phyloP scores from a whole-genome alignment of 495 filamentous ascomycete genomes.

The Zalerion maritima region DNA sequence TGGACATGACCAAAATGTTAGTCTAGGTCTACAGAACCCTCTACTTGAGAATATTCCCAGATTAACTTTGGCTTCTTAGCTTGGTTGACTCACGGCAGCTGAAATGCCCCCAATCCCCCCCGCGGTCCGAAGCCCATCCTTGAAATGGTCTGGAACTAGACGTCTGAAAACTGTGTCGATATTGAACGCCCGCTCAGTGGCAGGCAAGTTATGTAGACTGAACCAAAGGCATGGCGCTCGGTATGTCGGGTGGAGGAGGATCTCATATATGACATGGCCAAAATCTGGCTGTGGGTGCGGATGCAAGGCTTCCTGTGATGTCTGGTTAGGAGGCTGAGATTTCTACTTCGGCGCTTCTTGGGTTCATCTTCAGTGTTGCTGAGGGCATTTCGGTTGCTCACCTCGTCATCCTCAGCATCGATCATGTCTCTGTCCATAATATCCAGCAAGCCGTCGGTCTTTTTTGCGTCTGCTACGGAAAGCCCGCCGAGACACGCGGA shows the following conservation, averaged over 20 bases:
- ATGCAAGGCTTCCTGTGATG: slow-evolving; percentile 22
- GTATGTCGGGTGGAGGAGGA: slow-evolving; percentile 43
- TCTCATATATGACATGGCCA: slow-evolving; percentile 47
- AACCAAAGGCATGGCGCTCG: slow-evolving; percentile 45
- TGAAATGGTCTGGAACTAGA: slow-evolving; percentile 52
- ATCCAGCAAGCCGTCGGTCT: slow-evolving; percentile 1
- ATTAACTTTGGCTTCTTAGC: slow-evolving; percentile 27
- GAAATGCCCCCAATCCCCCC: slow-evolving; percentile 65
- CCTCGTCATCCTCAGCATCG: slow-evolving; percentile 34
- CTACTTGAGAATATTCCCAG: slow-evolving; percentile 19
- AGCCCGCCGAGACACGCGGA: slow-evolving; percentile 23
- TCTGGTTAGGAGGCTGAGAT: slow-evolving; percentile 4
- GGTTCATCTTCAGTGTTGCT: neutral
- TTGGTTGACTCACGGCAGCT: slow-evolving; percentile 47
- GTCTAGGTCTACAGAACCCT: slow-evolving; percentile 15
- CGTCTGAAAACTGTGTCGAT: slow-evolving; percentile 54
- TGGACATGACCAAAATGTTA: slow-evolving; percentile 21
- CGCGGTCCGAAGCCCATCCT: slow-evolving; percentile 36
- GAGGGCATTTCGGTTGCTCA: slow-evolving; percentile 3
- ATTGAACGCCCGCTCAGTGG: slow-evolving; percentile 24
- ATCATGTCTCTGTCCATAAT: slow-evolving; percentile 19
- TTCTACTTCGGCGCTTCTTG: slow-evolving; percentile 8
- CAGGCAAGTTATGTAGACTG: slow-evolving; percentile 30
- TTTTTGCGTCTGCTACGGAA: slow-evolving; percentile 12
- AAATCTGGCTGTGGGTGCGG: slow-evolving; percentile 11